These are phyloP conservation scores for Trichoderma gracile DNA, from an alignment of 2,329 filamentous ascomycete genomes.

Conservation along the genomic window DNA sequence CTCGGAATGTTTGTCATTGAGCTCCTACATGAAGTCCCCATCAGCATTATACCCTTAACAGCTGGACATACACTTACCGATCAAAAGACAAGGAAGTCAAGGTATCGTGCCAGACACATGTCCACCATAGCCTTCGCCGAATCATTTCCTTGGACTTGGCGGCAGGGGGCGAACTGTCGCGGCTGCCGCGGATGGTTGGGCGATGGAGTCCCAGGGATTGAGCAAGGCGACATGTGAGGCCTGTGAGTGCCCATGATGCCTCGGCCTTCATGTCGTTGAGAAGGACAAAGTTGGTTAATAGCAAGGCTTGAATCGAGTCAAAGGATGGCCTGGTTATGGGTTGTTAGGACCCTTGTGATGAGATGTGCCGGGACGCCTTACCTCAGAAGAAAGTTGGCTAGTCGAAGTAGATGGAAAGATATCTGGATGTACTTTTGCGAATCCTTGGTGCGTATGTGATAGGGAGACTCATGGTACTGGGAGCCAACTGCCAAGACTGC, in stretches of 20 bases:
- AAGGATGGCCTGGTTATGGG: constrained; percentile 54
- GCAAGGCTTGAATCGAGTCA: constrained; percentile 64
- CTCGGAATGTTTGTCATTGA: constrained; percentile 63
- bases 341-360: not conserved
- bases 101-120: constrained; percentile 67
- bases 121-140: constrained; percentile 62
- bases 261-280: constrained; percentile 71
- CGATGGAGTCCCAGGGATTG: constrained; percentile 64
- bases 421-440: constrained; percentile 64
- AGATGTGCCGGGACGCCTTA: constrained; percentile 32
- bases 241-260: constrained; percentile 65
- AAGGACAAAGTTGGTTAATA: constrained; percentile 63
- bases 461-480: constrained; percentile 66
- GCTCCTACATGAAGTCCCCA: constrained; percentile 42
- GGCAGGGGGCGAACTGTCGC: constrained; percentile 47
- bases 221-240: constrained; percentile 64
- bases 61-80: constrained; percentile 43
- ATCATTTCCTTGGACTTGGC: constrained; percentile 55
- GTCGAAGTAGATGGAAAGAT: constrained; percentile 64
- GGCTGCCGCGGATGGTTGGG: constrained; percentile 46
- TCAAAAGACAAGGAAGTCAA: constrained; percentile 67
- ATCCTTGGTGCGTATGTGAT: constrained; percentile 60
- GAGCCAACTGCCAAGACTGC: constrained; percentile 65
- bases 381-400: constrained; percentile 64
- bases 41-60: not conserved